phyloP scores from a whole-genome alignment of 2,329 filamentous ascomycete species.

The Verticillium klebahnii region DNA sequence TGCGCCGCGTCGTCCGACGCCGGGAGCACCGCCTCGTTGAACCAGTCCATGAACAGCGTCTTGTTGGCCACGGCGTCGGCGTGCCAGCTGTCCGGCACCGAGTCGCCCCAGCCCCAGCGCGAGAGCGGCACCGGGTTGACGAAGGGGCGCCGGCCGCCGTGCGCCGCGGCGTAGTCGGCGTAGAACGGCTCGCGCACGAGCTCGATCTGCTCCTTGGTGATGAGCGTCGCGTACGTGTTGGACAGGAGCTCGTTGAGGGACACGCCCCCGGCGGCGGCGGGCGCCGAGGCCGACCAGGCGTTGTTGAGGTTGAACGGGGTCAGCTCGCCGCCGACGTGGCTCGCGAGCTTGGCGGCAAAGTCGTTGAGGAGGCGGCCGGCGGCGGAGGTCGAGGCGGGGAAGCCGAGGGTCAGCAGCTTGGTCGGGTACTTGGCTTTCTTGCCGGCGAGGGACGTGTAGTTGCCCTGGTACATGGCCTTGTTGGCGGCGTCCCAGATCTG shows the following conservation, averaged over 20 bases:
- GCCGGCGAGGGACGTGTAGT: slow-evolving; percentile 23
- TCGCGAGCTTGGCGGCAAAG: slow-evolving; percentile 22
- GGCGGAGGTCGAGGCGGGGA: slow-evolving; percentile 14
- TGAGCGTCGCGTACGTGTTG: slow-evolving; percentile 28
- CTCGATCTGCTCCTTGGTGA: slow-evolving; percentile 29
- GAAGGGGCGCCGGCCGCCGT: slow-evolving; percentile 29
- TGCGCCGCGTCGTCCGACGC: slow-evolving; percentile 4
- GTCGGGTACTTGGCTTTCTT: slow-evolving; percentile 10
- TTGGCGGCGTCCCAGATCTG: slow-evolving; percentile 26
- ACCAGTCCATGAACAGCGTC: slow-evolving; percentile 26
- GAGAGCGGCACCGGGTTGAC: slow-evolving; percentile 28
- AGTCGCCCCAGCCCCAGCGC: slow-evolving; percentile 30
- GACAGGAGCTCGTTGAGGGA: slow-evolving; percentile 21
- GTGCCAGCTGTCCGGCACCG: slow-evolving; percentile 13
- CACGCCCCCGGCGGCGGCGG: slow-evolving; percentile 10
- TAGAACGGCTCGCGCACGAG: slow-evolving; percentile 34
- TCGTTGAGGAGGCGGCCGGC: slow-evolving; percentile 17
- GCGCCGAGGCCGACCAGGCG: slow-evolving; percentile 20
- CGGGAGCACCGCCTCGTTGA: slow-evolving; percentile 21
- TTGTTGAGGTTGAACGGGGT: slow-evolving; percentile 15
- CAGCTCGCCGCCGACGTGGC: slow-evolving; percentile 18
- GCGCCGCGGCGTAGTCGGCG: slow-evolving; percentile 28
- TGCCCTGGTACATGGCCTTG: slow-evolving; percentile 24
- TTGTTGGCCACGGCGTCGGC: slow-evolving; percentile 23
- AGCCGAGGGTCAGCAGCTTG: slow-evolving; percentile 23